Percentiles rank a stretch among this genome's conserved stretches.
Conservation (phyloP, 495 filamentous ascomycete genomes). For the Glonium stellatum region DNA sequence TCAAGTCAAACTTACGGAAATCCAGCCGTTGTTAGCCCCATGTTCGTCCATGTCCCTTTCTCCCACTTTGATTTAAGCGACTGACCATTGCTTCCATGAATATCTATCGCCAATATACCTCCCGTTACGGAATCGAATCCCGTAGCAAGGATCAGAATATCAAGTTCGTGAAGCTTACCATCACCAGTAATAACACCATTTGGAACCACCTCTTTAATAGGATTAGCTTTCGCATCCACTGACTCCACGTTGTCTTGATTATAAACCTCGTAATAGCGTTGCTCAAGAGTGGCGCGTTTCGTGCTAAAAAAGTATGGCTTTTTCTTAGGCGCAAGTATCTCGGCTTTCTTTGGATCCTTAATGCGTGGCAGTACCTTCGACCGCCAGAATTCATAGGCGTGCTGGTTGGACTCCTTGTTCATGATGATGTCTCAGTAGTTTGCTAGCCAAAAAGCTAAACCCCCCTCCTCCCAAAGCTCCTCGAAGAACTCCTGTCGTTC, state of each 20-base stretch:
- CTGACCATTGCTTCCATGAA: conserved; percentile 24
- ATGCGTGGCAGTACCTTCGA: conserved; percentile 32
- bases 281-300: conserved; percentile 32
- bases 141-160: conserved; percentile 29
- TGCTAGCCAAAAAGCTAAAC: conserved; percentile 31
- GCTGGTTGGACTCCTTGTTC: conserved; percentile 26
- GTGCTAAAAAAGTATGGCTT: conserved; percentile 31
- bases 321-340: conserved; percentile 32
- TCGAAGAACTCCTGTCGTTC: conserved; percentile 30
- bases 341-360: conserved; percentile 28
- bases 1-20: too few species aligned
- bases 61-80: conserved; percentile 30
- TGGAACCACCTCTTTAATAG: conserved; percentile 23
- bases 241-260: conserved; percentile 36
- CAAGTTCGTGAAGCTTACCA: conserved; percentile 3
- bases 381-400: conserved; percentile 32
- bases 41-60: conserved; percentile 28
- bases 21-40: conserved; percentile 25
- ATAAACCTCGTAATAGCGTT: conserved; percentile 37
- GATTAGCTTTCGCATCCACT: conserved; percentile 32
- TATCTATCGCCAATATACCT: conserved; percentile 33
- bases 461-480: conserved; percentile 30
- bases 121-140: conserved; percentile 39
- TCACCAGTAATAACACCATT: conserved; percentile 19
- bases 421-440: conserved; percentile 34